Percentiles rank a stretch among this genome's conserved stretches.
Conservation (phyloP, 805 yeast genomes). For the Ogataea siamensis region DNA sequence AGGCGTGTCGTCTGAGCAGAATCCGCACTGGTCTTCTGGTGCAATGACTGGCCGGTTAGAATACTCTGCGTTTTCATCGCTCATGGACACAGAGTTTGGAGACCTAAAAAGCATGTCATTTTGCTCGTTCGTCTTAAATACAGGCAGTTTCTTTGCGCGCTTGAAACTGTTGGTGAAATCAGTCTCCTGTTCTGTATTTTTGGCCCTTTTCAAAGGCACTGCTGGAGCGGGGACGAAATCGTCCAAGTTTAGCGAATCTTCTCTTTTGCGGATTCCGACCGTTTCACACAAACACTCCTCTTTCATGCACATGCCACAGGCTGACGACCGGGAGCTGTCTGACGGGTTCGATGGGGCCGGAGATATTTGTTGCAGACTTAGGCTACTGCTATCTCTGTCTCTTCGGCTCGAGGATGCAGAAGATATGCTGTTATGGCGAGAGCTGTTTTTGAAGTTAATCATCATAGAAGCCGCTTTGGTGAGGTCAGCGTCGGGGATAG, state of each 20-base stretch:
- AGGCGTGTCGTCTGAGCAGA: slow-evolving; percentile 88
- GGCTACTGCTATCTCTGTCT: slow-evolving; percentile 10
- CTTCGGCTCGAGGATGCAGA: slow-evolving; percentile 19
- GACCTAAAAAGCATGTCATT: slow-evolving; percentile 28
- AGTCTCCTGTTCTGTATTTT: slow-evolving; percentile 37
- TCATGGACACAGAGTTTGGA: slow-evolving; percentile 20
- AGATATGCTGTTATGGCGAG: slow-evolving; percentile 25
- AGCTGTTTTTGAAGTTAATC: slow-evolving; percentile 30
- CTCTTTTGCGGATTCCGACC: slow-evolving; percentile 40
- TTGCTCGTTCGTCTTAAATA: slow-evolving; percentile 26
- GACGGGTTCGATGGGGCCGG: slow-evolving; percentile 50
- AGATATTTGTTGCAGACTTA: slow-evolving; percentile 33
- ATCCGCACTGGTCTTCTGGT: slow-evolving; percentile 76
- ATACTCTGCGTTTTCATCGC: slow-evolving; percentile 17
- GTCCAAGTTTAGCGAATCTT: slow-evolving; percentile 13
- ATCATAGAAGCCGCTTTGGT: slow-evolving; percentile 30
- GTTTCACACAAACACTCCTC: slow-evolving; percentile 67
- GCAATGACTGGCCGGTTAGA: slow-evolving; percentile 29
- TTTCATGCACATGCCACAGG: slow-evolving; percentile 65
- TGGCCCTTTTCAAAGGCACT: slow-evolving; percentile 51
- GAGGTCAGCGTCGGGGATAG: slow-evolving; percentile 22
- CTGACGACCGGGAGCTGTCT: slow-evolving; percentile 37
- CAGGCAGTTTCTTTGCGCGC: slow-evolving; percentile 24
- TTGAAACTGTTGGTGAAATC: slow-evolving; percentile 54
- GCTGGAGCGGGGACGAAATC: slow-evolving; percentile 61